Percentiles rank a stretch among this genome's conserved stretches.
Evolutionary conservation across 2,329 filamentous ascomycete species (phyloP).

Genomic region (Hysterium pulicare): DNA sequence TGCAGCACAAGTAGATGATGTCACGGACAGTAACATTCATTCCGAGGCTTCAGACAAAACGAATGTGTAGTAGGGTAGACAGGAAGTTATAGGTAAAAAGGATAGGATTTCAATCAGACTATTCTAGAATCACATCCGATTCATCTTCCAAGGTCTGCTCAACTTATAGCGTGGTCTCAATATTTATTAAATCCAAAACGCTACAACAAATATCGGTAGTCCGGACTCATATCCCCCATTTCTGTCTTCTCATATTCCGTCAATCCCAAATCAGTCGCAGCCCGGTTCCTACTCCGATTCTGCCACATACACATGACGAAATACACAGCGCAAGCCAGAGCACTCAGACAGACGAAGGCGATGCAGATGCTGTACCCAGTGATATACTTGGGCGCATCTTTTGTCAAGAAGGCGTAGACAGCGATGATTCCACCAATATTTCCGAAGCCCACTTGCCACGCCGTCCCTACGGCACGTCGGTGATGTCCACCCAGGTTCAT

Average conservation of each 20-base stretch:
- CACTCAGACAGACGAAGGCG: conserved; percentile 67
- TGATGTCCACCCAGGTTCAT: conserved; percentile 55
- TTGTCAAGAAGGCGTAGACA: conserved; percentile 47
- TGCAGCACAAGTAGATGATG: too few species aligned
- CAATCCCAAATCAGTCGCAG: conserved; percentile 46
- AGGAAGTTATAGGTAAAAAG: too few species aligned
- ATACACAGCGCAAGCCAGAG: conserved; percentile 60
- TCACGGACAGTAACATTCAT: too few species aligned
- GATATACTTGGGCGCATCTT: conserved; percentile 65
- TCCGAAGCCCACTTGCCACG: conserved; percentile 51
- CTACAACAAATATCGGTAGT: conserved; percentile 59
- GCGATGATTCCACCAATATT: conserved; percentile 53
- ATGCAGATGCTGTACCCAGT: conserved; percentile 76
- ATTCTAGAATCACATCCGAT: too few species aligned
- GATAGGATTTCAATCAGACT: too few species aligned
- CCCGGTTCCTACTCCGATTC: conserved; percentile 59
- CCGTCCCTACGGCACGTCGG: conserved; percentile 46
- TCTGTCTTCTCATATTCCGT: conserved; percentile 62
- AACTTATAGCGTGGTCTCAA: too few species aligned
- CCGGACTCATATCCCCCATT: conserved; percentile 58
- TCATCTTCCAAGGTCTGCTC: too few species aligned
- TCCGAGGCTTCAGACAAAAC: too few species aligned
- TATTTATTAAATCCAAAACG: too few species aligned
- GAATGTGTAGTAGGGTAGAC: too few species aligned
- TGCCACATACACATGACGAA: conserved; percentile 55